Evolutionary conservation across 2,329 filamentous ascomycete genomes (phyloP), one percentile per base, ranked within the genome.

Genomic region (Zasmidium angulare): DNA sequence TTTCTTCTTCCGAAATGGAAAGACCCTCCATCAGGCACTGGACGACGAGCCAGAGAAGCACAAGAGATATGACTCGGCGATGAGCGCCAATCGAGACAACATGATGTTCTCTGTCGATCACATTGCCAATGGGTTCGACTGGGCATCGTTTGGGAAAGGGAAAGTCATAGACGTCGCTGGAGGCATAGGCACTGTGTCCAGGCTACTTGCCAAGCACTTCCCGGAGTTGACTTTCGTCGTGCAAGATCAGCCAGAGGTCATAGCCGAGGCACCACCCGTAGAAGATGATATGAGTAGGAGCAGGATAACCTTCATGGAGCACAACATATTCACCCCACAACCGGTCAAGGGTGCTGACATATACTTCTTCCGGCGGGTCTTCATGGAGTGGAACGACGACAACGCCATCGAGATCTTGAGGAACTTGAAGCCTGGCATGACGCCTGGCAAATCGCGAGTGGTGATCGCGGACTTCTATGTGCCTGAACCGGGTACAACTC

Each of bases 301-400:
- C 24, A 53, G 60, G 12, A 36, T 62, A 50, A 26, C 40, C 17
- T 59, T 59, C 53, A 62, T 59, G 60, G 43, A 46, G 10, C 60
- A 67, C 52, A 59, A 67, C 51, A 71, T 72, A 60, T 72, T 72
- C 65, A 59, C 66, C 1, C 53, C 62, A 6, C 66, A 74, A 50
- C 66, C 69, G 1, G 62, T 70, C 26, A 59, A 51, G 9, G 57
- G 50, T n/a, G 73, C 73, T 12, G 69, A 74, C 54, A 60, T 72
- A 24, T 69, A 69, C 47, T 62, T 69, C 24, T 60, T 69, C 40
- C 54, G 66, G 14, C 48, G 50, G 48, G 62, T 68, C 50, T 56
- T 68, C 21, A 64, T 68, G 60, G 62, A 69, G 46, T 68, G 64
- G 65, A 56, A 66, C 14, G 65, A 68, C 49, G 46, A 61, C 3